A percentile compares a stretch with the other conserved stretches of the same genome.
Evolutionary conservation across 2,329 filamentous ascomycete species (phyloP).

Genomic region (Didymellaceae sp.): DNA sequence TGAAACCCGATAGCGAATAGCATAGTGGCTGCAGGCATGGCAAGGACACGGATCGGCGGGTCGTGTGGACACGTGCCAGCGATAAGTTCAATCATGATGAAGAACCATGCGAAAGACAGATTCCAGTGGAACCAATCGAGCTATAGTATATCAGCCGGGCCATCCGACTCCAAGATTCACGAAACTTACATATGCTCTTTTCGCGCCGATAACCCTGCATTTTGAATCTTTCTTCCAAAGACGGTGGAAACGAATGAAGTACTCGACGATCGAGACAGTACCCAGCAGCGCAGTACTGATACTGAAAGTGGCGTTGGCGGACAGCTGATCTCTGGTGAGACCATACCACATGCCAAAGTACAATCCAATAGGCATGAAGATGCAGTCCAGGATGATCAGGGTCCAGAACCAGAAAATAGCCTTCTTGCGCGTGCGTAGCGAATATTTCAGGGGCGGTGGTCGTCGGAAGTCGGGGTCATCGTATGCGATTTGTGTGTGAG

Average conservation of each 20-base stretch:
- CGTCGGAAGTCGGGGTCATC: slow-evolving; percentile 49
- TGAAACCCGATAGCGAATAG: slow-evolving; percentile 60
- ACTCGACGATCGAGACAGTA: slow-evolving; percentile 62
- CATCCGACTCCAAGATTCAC: too few relatives aligned
- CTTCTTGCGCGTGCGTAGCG: slow-evolving; percentile 60
- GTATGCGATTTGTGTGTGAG: slow-evolving; percentile 51
- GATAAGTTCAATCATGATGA: slow-evolving; percentile 64
- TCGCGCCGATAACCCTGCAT: slow-evolving; percentile 59
- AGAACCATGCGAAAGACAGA: slow-evolving; percentile 60
- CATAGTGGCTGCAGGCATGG: slow-evolving; percentile 61
- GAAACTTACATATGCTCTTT: slow-evolving; percentile 48
- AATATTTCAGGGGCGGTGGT: slow-evolving; percentile 63
- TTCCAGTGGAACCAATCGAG: slow-evolving; percentile 67
- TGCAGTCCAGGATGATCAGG: slow-evolving; percentile 64
- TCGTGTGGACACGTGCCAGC: slow-evolving; percentile 56
- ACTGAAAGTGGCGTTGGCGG: slow-evolving; percentile 59
- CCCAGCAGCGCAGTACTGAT: slow-evolving; percentile 62
- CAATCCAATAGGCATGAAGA: slow-evolving; percentile 64
- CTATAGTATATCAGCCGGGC: slow-evolving; percentile 29
- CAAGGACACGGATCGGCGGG: slow-evolving; percentile 60
- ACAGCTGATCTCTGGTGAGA: slow-evolving; percentile 54
- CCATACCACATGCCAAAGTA: slow-evolving; percentile 68
- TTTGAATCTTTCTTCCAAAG: slow-evolving; percentile 60
- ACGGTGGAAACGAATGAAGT: slow-evolving; percentile 57
- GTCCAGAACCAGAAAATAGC: slow-evolving; percentile 66